These are phyloP conservation scores for Dothidotthia symphoricarpi DNA, from an alignment of 2,329 filamentous ascomycete genomes.

Conservation along the genomic window DNA sequence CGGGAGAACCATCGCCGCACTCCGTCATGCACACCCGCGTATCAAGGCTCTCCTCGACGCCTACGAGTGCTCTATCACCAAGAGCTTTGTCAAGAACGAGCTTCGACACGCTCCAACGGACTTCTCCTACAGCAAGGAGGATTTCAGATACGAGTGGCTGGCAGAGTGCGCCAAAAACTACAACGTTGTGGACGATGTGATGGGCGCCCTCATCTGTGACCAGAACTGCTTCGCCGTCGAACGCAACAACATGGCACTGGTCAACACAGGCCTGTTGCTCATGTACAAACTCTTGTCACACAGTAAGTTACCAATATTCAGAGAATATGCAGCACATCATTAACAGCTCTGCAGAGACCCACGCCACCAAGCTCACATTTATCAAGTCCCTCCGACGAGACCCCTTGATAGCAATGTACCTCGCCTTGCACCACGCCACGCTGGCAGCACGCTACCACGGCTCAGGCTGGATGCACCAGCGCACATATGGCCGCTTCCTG, in stretches of 20 bases:
- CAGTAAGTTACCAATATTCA: slow-evolving; percentile 10
- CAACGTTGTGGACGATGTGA: slow-evolving; percentile 32
- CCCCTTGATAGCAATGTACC: slow-evolving; percentile 29
- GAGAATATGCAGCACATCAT: neutral
- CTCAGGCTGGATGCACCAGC: slow-evolving; percentile 34
- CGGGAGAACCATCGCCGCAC: slow-evolving; percentile 17
- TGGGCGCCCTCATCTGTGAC: slow-evolving; percentile 27
- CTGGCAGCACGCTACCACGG: slow-evolving; percentile 34
- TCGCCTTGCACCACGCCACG: slow-evolving; percentile 27
- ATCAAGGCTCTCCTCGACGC: slow-evolving; percentile 18
- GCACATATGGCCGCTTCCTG: slow-evolving; percentile 30
- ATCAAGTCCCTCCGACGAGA: slow-evolving; percentile 24
- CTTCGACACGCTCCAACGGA: slow-evolving; percentile 30
- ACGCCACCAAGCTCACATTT: slow-evolving; percentile 16
- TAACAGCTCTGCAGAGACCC: slow-evolving; percentile 12
- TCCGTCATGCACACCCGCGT: slow-evolving; percentile 20
- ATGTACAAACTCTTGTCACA: slow-evolving; percentile 22
- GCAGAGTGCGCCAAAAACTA: slow-evolving; percentile 28
- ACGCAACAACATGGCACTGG: slow-evolving; percentile 26
- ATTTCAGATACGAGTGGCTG: slow-evolving; percentile 25
- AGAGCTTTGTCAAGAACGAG: slow-evolving; percentile 22
- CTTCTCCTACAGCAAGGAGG: slow-evolving; percentile 17
- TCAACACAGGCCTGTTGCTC: slow-evolving; percentile 29
- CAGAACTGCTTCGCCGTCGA: slow-evolving; percentile 27
- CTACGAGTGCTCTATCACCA: slow-evolving; percentile 29